A percentile compares a stretch with the other conserved stretches of the same genome.
Evolutionary conservation across 805 yeast genomes (phyloP).

Genomic region (Candida manassasensis): DNA sequence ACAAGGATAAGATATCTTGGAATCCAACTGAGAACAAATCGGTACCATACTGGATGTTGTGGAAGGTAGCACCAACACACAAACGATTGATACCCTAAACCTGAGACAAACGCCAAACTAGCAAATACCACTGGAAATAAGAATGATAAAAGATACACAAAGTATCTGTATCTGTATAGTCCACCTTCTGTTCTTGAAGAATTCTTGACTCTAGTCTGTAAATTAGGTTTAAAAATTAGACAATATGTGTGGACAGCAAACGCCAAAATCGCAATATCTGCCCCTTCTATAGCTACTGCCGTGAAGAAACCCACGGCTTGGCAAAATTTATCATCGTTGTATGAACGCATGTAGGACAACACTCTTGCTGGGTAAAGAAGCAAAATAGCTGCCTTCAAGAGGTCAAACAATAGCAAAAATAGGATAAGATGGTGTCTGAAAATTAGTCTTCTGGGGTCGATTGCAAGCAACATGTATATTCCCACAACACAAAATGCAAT

Average conservation of each 20-base stretch:
- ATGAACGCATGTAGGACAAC: slow-evolving; percentile 37
- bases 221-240: slow-evolving; percentile 60
- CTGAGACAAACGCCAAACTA: slow-evolving; percentile 58
- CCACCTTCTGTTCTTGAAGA: slow-evolving; percentile 62
- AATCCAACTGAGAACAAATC: slow-evolving; percentile 73
- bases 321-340: slow-evolving; percentile 48
- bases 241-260: slow-evolving; percentile 82
- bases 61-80: slow-evolving; percentile 81
- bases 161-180: slow-evolving; percentile 51
- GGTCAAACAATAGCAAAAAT: slow-evolving; percentile 66
- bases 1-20: slow-evolving; percentile 69
- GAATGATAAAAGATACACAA: slow-evolving; percentile 55
- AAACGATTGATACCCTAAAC: slow-evolving; percentile 54
- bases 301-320: slow-evolving; percentile 78
- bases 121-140: slow-evolving; percentile 65
- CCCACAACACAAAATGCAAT: slow-evolving; percentile 50
- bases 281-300: slow-evolving; percentile 76
- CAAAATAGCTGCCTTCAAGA: slow-evolving; percentile 65
- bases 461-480: slow-evolving; percentile 55
- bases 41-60: slow-evolving; percentile 65
- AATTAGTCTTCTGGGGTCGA: slow-evolving; percentile 57
- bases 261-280: slow-evolving; percentile 75
- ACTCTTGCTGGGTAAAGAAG: slow-evolving; percentile 65
- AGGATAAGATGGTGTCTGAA: slow-evolving; percentile 70
- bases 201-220: slow-evolving; percentile 37